Conservation (phyloP, 495 filamentous ascomycete genomes). For the Baudoinia panamericana region DNA sequence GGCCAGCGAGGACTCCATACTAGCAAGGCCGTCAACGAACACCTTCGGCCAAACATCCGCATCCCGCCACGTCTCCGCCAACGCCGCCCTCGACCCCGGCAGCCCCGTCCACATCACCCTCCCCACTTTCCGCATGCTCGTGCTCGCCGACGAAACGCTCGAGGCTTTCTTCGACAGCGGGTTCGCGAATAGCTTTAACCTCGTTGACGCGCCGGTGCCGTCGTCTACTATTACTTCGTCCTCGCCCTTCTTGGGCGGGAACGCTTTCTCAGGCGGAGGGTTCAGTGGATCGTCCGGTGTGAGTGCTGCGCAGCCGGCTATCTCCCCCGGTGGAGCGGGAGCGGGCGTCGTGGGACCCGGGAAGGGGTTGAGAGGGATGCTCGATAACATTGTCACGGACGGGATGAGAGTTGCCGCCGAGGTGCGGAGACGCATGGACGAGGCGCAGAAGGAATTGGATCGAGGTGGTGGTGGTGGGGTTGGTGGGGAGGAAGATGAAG, state of each 20-base stretch:
- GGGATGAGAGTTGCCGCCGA: slow-evolving; percentile 91
- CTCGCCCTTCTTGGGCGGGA: slow-evolving; percentile 61
- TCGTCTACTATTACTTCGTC: slow-evolving; percentile 30
- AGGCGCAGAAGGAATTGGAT: slow-evolving; percentile 75
- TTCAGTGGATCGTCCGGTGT: not conserved
- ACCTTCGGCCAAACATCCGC: slow-evolving; percentile 38
- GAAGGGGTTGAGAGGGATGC: slow-evolving; percentile 75
- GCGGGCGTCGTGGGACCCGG: slow-evolving; percentile 47
- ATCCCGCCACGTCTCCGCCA: slow-evolving; percentile 53
- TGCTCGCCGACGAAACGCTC: slow-evolving; percentile 86
- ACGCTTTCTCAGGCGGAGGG: too few relatives aligned
- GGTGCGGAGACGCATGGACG: slow-evolving; percentile 82
- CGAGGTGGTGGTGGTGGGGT: slow-evolving; percentile 46
- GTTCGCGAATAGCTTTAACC: slow-evolving; percentile 58
- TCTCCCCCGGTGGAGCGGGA: slow-evolving; percentile 30
- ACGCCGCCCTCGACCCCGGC: slow-evolving; percentile 78
- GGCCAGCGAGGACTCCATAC: slow-evolving; percentile 16
- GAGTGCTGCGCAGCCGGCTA: slow-evolving; percentile 13
- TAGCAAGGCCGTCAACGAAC: slow-evolving; percentile 11
- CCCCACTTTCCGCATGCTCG: slow-evolving; percentile 96
- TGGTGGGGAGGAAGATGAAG: slow-evolving; percentile 47
- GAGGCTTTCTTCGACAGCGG: slow-evolving; percentile 90
- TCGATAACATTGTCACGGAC: slow-evolving; percentile 94
- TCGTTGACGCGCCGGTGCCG: slow-evolving; percentile 40
- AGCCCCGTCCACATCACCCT: slow-evolving; percentile 92